These are phyloP conservation scores for Spirogloea muscicola DNA, from an alignment of 139 green algal species.

Conservation along the genomic window DNA sequence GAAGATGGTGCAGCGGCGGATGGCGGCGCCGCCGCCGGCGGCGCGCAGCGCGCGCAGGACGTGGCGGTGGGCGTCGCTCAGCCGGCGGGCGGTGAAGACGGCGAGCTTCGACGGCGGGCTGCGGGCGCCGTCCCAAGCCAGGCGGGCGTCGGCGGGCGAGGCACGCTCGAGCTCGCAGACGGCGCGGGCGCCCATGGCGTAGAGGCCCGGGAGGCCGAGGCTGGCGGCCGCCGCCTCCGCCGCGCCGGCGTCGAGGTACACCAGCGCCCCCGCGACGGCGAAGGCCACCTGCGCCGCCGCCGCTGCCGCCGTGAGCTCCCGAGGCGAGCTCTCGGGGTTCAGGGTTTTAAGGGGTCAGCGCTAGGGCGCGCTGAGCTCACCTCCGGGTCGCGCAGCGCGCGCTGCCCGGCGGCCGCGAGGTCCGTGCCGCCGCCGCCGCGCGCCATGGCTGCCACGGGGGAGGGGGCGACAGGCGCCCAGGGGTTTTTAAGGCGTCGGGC, in stretches of 20 bases:
- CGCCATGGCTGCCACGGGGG: too few relatives aligned
- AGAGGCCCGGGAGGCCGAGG: constrained; percentile 24
- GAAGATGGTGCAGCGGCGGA: constrained; percentile 5
- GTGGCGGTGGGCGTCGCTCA: constrained; percentile 9
- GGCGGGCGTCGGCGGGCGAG: too few relatives aligned
- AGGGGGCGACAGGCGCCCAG: too few relatives aligned
- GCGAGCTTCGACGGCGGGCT: background rate
- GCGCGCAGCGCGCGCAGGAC: background rate
- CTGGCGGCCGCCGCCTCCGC: constrained; percentile 27
- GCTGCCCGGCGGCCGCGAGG: too few relatives aligned
- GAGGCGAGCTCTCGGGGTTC: too few relatives aligned
- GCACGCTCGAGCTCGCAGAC: constrained; percentile 26
- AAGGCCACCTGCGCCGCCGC: constrained; percentile 14
- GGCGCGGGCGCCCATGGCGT: constrained; percentile 6
- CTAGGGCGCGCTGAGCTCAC: too few relatives aligned
- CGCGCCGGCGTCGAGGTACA: constrained; percentile 23
- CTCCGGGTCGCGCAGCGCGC: too few relatives aligned
- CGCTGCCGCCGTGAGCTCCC: too few relatives aligned
- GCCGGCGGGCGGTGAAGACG: constrained; percentile 2
- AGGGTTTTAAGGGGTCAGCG: too few relatives aligned
- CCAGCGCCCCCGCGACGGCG: constrained; percentile 8
- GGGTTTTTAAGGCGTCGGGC: too few relatives aligned
- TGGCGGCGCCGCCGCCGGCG: background rate
- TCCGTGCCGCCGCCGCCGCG: too few relatives aligned
- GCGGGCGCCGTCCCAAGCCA: background rate